phyloP scores from a whole-genome alignment of 352 stramenopile genomes.

The Globisporangium paroecandrum region DNA sequence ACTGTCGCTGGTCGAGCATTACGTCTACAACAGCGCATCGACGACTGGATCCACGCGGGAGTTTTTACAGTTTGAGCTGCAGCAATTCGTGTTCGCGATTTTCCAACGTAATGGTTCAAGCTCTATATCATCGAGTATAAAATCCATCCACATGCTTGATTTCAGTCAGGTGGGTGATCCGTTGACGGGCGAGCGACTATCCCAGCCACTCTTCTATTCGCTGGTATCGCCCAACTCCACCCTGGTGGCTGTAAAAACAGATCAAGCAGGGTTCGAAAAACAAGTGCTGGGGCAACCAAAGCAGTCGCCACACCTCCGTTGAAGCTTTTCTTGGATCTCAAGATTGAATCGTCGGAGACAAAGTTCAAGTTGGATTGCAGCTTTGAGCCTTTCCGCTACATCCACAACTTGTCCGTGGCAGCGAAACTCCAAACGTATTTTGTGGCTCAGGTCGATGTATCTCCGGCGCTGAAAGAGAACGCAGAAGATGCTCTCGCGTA shows the following conservation, averaged over 20 bases:
- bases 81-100: constrained; percentile 59
- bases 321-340: constrained; percentile 46
- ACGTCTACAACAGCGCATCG: constrained; percentile 4
- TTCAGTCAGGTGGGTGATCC: constrained; percentile 37
- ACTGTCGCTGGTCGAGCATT: constrained; percentile 34
- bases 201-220: constrained; percentile 42
- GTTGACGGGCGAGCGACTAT: constrained; percentile 8
- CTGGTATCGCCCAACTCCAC: constrained; percentile 9
- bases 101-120: constrained; percentile 54
- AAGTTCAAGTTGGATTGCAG: constrained; percentile 54
- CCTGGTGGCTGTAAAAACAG: constrained; percentile 19
- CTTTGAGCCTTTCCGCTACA: constrained; percentile 65
- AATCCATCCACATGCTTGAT: constrained; percentile 62
- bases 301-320: constrained; percentile 8
- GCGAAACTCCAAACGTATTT: constrained; percentile 71
- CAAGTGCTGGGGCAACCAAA: neutral
- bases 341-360: constrained; percentile 51
- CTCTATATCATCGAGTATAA: constrained; percentile 54
- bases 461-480: constrained; percentile 44
- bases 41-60: constrained; percentile 29
- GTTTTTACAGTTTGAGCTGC: constrained; percentile 68
- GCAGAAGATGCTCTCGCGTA: constrained; percentile 47
- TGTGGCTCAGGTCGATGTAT: constrained; percentile 43
- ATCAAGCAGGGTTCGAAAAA: no score
- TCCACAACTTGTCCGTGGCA: constrained; percentile 63